Evolutionary conservation across 2,329 filamentous ascomycete genomes (phyloP), one percentile per base, ranked within the genome.

Genomic region (Zelopaecilomyces penicillatus): DNA sequence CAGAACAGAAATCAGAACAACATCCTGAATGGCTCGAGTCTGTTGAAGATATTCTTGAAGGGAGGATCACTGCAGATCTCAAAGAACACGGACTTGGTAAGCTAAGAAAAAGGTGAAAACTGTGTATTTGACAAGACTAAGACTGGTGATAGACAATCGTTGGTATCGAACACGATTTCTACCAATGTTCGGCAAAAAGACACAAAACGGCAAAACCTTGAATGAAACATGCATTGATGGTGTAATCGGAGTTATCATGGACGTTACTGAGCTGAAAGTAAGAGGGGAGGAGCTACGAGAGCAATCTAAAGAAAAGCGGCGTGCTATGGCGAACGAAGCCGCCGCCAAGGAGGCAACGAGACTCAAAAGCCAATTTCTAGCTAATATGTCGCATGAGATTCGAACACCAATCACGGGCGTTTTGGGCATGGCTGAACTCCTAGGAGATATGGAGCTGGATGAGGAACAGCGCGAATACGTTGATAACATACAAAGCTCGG

Each of bases 301-400:
- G 47, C 78, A 85, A 54, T 79, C 80, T 37, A 76, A 75, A 52
- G 83, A 87, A 54, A 90, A 88, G 54, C 71, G 77, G 10, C 77
- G 78, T 47, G 71, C 88, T 1, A 66, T 87, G 48, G 84, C 85
- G 5, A 87, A 88, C 50, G 85, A 87, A 56, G 78, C 80, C 6
- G 85, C 86, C 11, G 86, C 86, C 1, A 89, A 87, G 58, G 86
- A 90, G 62, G 85, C 86, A 3, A 88, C 82, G 55, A 75, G 84
- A 44, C 74, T 91, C 57, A 93, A 91, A 67, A 85, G 80, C 52
- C 84, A 87, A 52, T 90, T 90, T 54, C 66, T 88, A 5, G 84
- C 84, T 10, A 87, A 87, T 62, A 87, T 87, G 83, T 85, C 80
- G n/a, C 84, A 87, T 58, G 84, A 88, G 58, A 87, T 88, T 40